Conservation (phyloP, 2,329 filamentous ascomycete genomes). For the Penicillium olsonii region DNA sequence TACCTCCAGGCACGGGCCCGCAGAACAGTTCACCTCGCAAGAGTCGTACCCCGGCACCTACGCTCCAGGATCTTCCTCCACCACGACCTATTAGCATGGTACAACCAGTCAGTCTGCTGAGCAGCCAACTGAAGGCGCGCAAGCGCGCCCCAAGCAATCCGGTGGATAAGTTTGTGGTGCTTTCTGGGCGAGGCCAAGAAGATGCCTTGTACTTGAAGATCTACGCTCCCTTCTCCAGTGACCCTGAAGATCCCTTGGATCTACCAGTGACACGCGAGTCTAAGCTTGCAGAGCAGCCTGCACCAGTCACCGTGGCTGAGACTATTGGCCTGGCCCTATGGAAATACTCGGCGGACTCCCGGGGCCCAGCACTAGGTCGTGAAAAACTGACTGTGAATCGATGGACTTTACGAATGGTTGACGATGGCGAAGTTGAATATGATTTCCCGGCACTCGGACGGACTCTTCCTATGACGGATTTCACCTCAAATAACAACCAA, state of each 20-base stretch:
- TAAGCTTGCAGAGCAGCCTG: slow-evolving; percentile 52
- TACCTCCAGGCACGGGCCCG: slow-evolving; percentile 36
- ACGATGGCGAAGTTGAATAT: slow-evolving; percentile 67
- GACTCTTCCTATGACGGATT: slow-evolving; percentile 61
- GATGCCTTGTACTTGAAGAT: slow-evolving; percentile 65
- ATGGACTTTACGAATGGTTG: slow-evolving; percentile 68
- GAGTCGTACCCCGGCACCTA: slow-evolving; percentile 46
- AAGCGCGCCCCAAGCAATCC: slow-evolving; percentile 61
- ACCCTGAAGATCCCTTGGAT: slow-evolving; percentile 59
- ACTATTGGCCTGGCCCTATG: slow-evolving; percentile 65
- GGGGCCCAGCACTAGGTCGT: slow-evolving; percentile 54
- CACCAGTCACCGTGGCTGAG: slow-evolving; percentile 60
- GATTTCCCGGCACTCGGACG: slow-evolving; percentile 64
- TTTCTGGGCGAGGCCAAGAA: slow-evolving; percentile 62
- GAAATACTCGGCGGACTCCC: slow-evolving; percentile 60
- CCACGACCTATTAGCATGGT: slow-evolving; percentile 63
- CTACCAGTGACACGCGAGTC: slow-evolving; percentile 58
- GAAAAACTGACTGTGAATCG: slow-evolving; percentile 61
- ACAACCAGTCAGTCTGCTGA: slow-evolving; percentile 58
- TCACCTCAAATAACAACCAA: slow-evolving; percentile 68
- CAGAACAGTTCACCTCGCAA: slow-evolving; percentile 55
- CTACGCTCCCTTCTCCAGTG: slow-evolving; percentile 61
- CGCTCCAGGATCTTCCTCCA: slow-evolving; percentile 60
- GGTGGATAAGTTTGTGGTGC: slow-evolving; percentile 60
- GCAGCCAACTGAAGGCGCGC: slow-evolving; percentile 59